Evolutionary conservation across 306 rosid species (phyloP).

Genomic region (Mimosa bimucronata): DNA sequence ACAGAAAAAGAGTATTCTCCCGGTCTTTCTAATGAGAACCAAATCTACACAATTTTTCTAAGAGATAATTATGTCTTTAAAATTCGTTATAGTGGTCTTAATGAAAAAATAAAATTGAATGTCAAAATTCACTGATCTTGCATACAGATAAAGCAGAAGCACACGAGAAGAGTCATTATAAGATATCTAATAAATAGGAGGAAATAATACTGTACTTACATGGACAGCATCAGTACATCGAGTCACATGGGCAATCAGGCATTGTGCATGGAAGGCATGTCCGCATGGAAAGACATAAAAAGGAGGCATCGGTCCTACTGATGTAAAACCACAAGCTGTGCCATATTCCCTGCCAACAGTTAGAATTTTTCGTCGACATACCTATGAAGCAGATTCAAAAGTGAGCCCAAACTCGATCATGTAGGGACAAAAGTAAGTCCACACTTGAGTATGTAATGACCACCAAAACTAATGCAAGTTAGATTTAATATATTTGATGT

Average conservation of each 20-base stretch:
- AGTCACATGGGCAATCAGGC: conserved; percentile 92
- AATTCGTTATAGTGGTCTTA: conserved; percentile 20
- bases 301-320: conserved; percentile 91
- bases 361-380: conserved; percentile 77
- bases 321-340: conserved; percentile 67
- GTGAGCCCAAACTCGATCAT: conserved; percentile 35
- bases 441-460: conserved; percentile 24
- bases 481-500: conserved; percentile 8
- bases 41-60: conserved; percentile 15
- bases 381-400: conserved; percentile 56
- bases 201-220: conserved; percentile 48
- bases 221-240: conserved; percentile 78
- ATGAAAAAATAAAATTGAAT: background rate
- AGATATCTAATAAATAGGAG: conserved; percentile 11
- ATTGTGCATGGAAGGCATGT: conserved; percentile 88
- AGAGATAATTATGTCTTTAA: conserved; percentile 25
- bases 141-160: conserved; percentile 30
- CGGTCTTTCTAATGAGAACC: too few species aligned
- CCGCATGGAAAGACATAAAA: conserved; percentile 97
- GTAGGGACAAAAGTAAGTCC: conserved; percentile 36
- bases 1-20: background rate
- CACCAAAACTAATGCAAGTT: conserved; percentile 24
- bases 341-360: conserved; percentile 74
- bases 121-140: background rate
- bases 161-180: conserved; percentile 19